Evolutionary conservation across 129 eudicot genomes (phyloP).

Genomic region (Dittrichia graveolens): DNA sequence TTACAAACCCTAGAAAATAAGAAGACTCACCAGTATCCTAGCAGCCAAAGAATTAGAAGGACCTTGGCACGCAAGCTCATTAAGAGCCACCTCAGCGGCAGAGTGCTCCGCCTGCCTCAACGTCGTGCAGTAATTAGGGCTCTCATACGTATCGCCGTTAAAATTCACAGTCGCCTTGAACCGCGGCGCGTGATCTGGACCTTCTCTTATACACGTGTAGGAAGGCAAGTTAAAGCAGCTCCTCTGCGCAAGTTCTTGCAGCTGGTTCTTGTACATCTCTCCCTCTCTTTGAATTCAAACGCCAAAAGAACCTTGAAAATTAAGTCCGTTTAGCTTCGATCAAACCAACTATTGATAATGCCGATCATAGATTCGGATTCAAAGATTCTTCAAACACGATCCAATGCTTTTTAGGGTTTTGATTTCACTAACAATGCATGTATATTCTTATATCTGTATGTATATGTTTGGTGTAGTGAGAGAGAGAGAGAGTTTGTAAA

Average conservation of each 20-base stretch:
- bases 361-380: slow-evolving; percentile 35
- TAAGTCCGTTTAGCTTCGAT: slow-evolving; percentile 17
- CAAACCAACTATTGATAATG: slow-evolving; percentile 20
- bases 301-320: background rate
- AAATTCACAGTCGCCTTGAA: slow-evolving; percentile 70
- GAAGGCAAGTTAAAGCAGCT: slow-evolving; percentile 76
- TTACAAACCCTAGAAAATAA: slow-evolving; percentile 15
- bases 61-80: slow-evolving; percentile 49
- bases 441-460: slow-evolving; percentile 7
- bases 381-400: slow-evolving; percentile 20
- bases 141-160: slow-evolving; percentile 63
- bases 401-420: slow-evolving; percentile 33
- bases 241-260: slow-evolving; percentile 71
- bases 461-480: slow-evolving; percentile 14
- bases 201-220: slow-evolving; percentile 65
- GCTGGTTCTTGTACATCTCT: slow-evolving; percentile 72
- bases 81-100: slow-evolving; percentile 74
- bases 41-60: slow-evolving; percentile 65
- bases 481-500: background rate
- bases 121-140: slow-evolving; percentile 63
- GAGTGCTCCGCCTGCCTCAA: slow-evolving; percentile 76
- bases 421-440: slow-evolving; percentile 25
- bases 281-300: slow-evolving; percentile 1
- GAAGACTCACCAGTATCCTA: slow-evolving; percentile 52
- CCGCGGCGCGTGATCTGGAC: slow-evolving; percentile 87